These are phyloP conservation scores for Emergomyces pasteurianus DNA, from an alignment of 2,329 filamentous ascomycete species.

Conservation along the genomic window DNA sequence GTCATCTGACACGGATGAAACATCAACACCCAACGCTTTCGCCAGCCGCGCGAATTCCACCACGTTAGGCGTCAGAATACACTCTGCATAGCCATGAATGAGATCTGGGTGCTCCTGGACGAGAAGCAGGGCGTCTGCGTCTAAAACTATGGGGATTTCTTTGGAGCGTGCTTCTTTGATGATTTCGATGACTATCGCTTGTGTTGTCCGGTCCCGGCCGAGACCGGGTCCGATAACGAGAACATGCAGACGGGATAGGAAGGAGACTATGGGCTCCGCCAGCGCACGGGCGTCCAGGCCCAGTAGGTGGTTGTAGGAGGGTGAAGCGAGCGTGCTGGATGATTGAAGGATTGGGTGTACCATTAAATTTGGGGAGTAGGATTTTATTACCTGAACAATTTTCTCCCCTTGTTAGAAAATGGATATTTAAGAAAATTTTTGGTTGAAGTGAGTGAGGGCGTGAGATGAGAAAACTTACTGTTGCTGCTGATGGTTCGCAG, in stretches of 20 bases:
- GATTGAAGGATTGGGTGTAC: conserved; percentile 93
- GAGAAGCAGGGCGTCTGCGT: conserved; percentile 77
- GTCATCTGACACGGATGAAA: conserved; percentile 23
- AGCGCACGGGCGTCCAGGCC: conserved; percentile 47
- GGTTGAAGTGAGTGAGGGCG: neutral
- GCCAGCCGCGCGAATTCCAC: conserved; percentile 82
- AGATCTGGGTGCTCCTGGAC: conserved; percentile 65
- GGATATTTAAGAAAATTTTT: neutral
- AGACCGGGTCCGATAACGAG: conserved; percentile 88
- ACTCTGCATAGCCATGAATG: conserved; percentile 67
- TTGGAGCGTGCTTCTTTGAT: conserved; percentile 63
- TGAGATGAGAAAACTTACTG: conserved; percentile 22
- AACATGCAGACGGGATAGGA: conserved; percentile 80
- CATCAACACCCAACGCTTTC: conserved; percentile 58
- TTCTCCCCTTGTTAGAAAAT: neutral
- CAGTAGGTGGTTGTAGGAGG: conserved; percentile 29
- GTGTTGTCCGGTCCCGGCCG: conserved; percentile 80
- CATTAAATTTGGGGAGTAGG: conserved; percentile 96
- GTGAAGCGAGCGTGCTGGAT: conserved; percentile 39
- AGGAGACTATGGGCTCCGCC: conserved; percentile 56
- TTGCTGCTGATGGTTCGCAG: conserved; percentile 75
- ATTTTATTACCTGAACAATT: conserved; percentile 68
- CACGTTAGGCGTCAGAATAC: conserved; percentile 87
- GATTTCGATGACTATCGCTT: conserved; percentile 68
- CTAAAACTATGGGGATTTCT: conserved; percentile 69